These are phyloP conservation scores for Cucumis sativus DNA, from an alignment of 306 rosid species.

Conservation along the genomic window Cucumber_9930_V3 NC_026658.2:1622001-1622500, in stretches of 20 bases:
- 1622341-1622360: background rate
- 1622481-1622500: background rate
- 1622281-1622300: background rate
- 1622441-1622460: background rate
- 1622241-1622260: background rate
- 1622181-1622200: background rate
- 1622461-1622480: background rate
- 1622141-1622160: background rate
- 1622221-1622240: background rate
- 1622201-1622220: background rate
- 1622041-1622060: conserved; percentile 6
- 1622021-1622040: conserved; percentile 11
- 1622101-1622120: background rate
- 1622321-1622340: background rate
- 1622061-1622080: conserved; percentile 18
- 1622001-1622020: conserved; percentile 7
- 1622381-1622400: background rate
- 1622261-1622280: background rate
- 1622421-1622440: background rate
- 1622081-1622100: conserved; percentile 3
- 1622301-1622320: background rate
- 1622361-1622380: background rate
- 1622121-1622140: background rate
- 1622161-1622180: background rate
- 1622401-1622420: background rate